Evolutionary conservation across 164 flowering plant genomes (phyloP), one percentile per base, ranked within the genome.

Genomic region (Houttuynia cordata): DNA sequence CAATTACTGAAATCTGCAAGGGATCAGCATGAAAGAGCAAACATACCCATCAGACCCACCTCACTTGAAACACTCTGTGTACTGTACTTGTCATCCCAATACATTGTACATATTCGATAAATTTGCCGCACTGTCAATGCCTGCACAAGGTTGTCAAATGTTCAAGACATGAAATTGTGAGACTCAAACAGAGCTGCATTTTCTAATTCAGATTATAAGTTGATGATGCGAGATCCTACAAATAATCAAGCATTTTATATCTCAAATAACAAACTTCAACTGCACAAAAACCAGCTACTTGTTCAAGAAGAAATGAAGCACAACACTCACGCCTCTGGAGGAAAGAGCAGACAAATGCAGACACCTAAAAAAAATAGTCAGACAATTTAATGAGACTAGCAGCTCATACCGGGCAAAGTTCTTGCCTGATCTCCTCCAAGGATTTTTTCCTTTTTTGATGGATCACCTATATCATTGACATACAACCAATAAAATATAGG

Each of bases 41-140:
- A 23, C 37, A 34, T 61, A 40, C 49, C 47, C 57, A 57, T 21
- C 53, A 56, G 34, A 79, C 81, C 75, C 75, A 64, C 99, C 84
- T 90, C 99, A 73, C 84, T 86, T 7, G 97, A 93, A 40, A 93
- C 99, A 73, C 97, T 93, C 73, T 86, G 96, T 24, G 97, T 93
- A 62, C 91, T 84, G 68, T 93, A 93, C 70, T 90, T 93, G 65
- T 93, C 99, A 73, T 90, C 99, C 94, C 96, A 93, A 65, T 93
- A 93, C 97, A 93, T 90, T 12, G 99, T 90, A 78, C 99, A 77
- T 57, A 93, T 93, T 24, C 97, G 86, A 64, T 93, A 90, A 39
- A 93, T 88, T 81, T 93, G 99, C 61, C 91, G 73, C 21, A 88
- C 84, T 4, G 97, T 90, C 80, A 88, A 76, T 58, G 78, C 85